These are phyloP conservation scores for Metschnikowia aberdeeniae DNA, from an alignment of 805 yeast genomes.

Conservation along the genomic window DNA sequence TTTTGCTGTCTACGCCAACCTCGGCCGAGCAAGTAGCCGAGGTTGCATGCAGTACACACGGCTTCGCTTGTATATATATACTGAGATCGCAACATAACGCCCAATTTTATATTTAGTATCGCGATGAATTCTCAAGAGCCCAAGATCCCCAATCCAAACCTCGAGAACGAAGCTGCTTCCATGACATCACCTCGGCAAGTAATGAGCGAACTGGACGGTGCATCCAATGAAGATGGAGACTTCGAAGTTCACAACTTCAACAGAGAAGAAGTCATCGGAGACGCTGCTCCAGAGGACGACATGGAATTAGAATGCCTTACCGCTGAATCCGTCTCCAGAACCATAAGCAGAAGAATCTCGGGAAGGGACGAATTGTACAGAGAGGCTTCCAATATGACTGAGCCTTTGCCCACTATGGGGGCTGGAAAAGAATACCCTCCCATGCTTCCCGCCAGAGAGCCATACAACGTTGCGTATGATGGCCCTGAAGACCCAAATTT, in stretches of 20 bases:
- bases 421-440: constrained; percentile 63
- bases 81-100: neutral
- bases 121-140: neutral
- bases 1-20: no score
- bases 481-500: constrained; percentile 77
- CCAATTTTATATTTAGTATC: neutral
- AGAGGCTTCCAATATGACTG: constrained; percentile 23
- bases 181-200: constrained; percentile 6
- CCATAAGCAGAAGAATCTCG: constrained; percentile 19
- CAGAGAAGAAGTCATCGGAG: constrained; percentile 5
- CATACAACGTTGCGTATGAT: constrained; percentile 66
- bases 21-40: no score
- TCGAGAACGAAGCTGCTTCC: neutral
- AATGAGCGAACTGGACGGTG: constrained; percentile 8
- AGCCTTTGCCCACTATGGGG: constrained; percentile 55
- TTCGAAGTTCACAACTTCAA: constrained; percentile 8
- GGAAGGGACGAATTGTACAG: constrained; percentile 26
- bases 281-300: neutral
- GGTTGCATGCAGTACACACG: no score
- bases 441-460: constrained; percentile 47
- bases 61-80: neutral
- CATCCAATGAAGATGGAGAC: constrained; percentile 8
- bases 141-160: neutral
- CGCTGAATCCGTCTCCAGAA: constrained; percentile 13
- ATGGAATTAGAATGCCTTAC: constrained; percentile 12